Base-by-base conservation (phyloP, 1,284 basidiomycete genomes). In the Paramarasmius palmivorus region DNA sequence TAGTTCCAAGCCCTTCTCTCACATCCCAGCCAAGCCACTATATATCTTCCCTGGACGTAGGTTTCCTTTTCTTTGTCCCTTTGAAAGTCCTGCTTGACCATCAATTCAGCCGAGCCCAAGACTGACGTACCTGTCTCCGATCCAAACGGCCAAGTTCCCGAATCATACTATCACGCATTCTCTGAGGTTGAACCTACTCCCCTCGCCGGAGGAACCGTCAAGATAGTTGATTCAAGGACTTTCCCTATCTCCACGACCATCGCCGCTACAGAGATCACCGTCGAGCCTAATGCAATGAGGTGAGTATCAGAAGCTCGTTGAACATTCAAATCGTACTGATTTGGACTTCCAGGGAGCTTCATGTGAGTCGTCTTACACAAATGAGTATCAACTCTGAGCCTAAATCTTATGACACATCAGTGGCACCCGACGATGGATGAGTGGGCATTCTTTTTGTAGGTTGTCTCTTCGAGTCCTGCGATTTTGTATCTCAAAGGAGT, bases 341-440 rank as follows among this genome's bases (percentile, higher is more conserved):
- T 15, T 38, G 26, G 44, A 6, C 20, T n/a, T n/a, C 42, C 49
- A 80, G 79, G 38, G 79, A 82, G 61, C 68, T 73, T 57, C 70
- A 73, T 59, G 72, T 74, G 62, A 67, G 68, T 32, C 7, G 12
- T 32, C 6, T 32, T 12, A 32, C 12, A 12, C 29, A 32, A 12
- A 6, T 12, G 29, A 32, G 6, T 12, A 6, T 32, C 29, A 12
- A 26, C 17, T 25, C 22, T 53, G 2, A 3, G 17, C 17, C 14
- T 53, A 23, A 50, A 8, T 32, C n/a, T 38, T 51, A 36, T 25
- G 22, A 20, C n/a, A 23, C 14, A 19, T 2, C 64, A 89, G 81
- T 90, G 87, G 86, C 88, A 89, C 64, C 85, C 86, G 9, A 88
- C 83, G 37, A 74, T 84, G 63, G 79, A 82, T 59, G 84, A 88